Evolutionary conservation across 805 yeast species (phyloP).

Genomic region (Hanseniaspora singularis): DNA sequence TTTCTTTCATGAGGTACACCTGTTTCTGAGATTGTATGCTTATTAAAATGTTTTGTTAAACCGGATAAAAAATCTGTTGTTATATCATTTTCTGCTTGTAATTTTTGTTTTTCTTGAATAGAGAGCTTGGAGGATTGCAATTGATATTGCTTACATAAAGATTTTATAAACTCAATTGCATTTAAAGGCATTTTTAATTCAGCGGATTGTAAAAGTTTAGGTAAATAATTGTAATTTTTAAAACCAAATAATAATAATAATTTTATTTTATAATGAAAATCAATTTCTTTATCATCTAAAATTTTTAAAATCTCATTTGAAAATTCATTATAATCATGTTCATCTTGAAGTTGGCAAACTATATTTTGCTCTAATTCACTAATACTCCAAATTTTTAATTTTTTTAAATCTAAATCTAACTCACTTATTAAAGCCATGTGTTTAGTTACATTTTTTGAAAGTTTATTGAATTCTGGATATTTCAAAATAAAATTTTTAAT

Average conservation of each 20-base stretch:
- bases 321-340: conserved; percentile 44
- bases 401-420: conserved; percentile 60
- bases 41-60: conserved; percentile 27
- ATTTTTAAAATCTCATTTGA: conserved; percentile 30
- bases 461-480: conserved; percentile 83
- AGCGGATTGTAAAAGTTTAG: conserved; percentile 34
- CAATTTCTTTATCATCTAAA: conserved; percentile 35
- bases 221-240: conserved; percentile 47
- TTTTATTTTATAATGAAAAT: conserved; percentile 52
- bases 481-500: conserved; percentile 84
- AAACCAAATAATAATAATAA: conserved; percentile 63
- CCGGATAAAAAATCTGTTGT: conserved; percentile 26
- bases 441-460: conserved; percentile 78
- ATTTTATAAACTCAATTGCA: conserved; percentile 34
- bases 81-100: background rate
- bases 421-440: conserved; percentile 87
- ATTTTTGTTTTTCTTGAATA: conserved; percentile 17
- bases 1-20: conserved; percentile 14
- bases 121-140: conserved; percentile 4
- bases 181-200: conserved; percentile 30
- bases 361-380: conserved; percentile 85
- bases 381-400: conserved; percentile 60
- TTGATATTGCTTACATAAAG: conserved; percentile 12
- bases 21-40: conserved; percentile 26
- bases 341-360: conserved; percentile 51